Evolutionary conservation across 2,329 filamentous ascomycete species (phyloP).

Genomic region (Didymosphaeria variabile): DNA sequence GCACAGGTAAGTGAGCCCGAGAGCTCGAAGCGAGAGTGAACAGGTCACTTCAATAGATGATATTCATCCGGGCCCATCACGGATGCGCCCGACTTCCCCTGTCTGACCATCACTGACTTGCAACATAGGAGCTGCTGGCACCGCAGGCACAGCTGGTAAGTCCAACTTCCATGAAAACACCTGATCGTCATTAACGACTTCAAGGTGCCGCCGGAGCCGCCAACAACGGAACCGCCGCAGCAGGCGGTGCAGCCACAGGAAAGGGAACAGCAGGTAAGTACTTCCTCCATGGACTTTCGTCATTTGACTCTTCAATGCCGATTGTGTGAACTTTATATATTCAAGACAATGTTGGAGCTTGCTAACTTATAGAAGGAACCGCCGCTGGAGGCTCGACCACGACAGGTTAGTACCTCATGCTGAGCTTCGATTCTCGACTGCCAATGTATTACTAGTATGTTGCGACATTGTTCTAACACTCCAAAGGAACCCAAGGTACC

Average conservation of each 20-base stretch:
- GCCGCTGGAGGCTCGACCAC: not conserved
- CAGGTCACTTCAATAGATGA: no score
- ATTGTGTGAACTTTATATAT: not conserved
- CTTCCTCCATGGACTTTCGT: not conserved
- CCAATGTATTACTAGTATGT: not conserved
- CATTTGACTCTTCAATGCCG: not conserved
- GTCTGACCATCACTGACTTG: not conserved
- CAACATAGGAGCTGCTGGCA: constrained; percentile 11
- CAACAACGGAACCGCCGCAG: constrained; percentile 8
- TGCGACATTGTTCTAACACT: not conserved
- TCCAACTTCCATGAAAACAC: not conserved
- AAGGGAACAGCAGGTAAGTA: constrained; percentile 8
- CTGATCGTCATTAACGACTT: not conserved
- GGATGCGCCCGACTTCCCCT: not conserved
- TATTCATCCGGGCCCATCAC: no score
- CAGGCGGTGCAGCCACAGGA: not conserved
- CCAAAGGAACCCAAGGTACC: constrained; percentile 3
- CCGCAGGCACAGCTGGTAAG: constrained; percentile 2
- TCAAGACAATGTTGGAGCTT: no score
- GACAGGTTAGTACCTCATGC: not conserved
- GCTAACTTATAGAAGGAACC: not conserved
- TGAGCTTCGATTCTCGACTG: not conserved
- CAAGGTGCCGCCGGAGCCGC: constrained; percentile 11
- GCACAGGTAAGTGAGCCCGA: not conserved
- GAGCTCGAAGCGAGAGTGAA: no score